Evolutionary conservation across 805 yeast genomes (phyloP).

Genomic region (Kuraishia ogatae): DNA sequence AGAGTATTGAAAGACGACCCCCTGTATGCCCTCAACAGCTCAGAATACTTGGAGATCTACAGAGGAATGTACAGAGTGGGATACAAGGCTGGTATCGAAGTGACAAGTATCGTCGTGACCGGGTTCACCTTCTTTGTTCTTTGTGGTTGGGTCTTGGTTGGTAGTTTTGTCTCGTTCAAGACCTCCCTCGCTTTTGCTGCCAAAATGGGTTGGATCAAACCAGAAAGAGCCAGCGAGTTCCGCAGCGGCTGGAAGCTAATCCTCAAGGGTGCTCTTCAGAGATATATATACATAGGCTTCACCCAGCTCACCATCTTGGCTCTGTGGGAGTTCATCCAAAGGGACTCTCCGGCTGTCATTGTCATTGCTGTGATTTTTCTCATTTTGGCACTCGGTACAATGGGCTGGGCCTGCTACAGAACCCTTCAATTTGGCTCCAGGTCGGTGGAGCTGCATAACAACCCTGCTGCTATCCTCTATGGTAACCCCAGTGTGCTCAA

Average conservation of each 20-base stretch:
- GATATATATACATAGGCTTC: slow-evolving; percentile 79
- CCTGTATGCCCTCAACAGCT: slow-evolving; percentile 38
- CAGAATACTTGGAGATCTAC: slow-evolving; percentile 52
- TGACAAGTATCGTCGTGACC: slow-evolving; percentile 74
- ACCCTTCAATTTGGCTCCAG: slow-evolving; percentile 52
- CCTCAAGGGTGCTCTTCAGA: slow-evolving; percentile 69
- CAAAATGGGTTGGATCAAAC: slow-evolving; percentile 40
- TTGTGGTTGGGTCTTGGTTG: slow-evolving; percentile 65
- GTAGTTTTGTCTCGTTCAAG: slow-evolving; percentile 46
- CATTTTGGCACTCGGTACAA: slow-evolving; percentile 46
- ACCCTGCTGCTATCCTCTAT: slow-evolving; percentile 82
- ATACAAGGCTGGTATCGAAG: slow-evolving; percentile 67
- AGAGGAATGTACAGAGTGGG: slow-evolving; percentile 88
- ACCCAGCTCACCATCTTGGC: slow-evolving; percentile 73
- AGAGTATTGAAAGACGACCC: slow-evolving; percentile 6
- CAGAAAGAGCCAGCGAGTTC: slow-evolving; percentile 37
- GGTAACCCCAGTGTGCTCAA: slow-evolving; percentile 67
- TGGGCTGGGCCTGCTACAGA: slow-evolving; percentile 60
- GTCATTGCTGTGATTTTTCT: slow-evolving; percentile 72
- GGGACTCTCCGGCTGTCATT: slow-evolving; percentile 84
- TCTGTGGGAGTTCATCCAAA: slow-evolving; percentile 76
- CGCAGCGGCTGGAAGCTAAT: slow-evolving; percentile 48
- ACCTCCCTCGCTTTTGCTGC: slow-evolving; percentile 38
- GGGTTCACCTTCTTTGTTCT: slow-evolving; percentile 82
- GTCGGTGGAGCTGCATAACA: slow-evolving; percentile 53